Base-by-base conservation (phyloP, 139 green algal genomes). In the Chara braunii region DNA sequence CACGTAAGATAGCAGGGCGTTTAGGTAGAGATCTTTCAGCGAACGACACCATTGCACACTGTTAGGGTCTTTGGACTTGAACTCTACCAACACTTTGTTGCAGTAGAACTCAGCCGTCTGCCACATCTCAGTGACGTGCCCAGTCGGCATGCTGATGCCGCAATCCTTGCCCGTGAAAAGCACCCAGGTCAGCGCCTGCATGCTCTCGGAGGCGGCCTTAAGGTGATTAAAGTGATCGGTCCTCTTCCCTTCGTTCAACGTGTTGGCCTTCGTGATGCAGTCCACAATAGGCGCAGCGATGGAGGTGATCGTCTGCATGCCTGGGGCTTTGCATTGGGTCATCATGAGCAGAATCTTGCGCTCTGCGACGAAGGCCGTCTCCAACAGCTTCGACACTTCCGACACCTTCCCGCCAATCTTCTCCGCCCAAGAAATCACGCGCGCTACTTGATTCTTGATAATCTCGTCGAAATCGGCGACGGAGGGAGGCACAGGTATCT, bases 61-160 rank as follows among this genome's bases (percentile, higher is more conserved):
- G 14, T 68, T 22, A 1, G 59, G 52, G 35, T 86, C 81, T 57
- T 81, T 81, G 56, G 55, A 63, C 2, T 70, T 70, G n/a, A n/a
- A n/a, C n/a, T n/a, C n/a, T n/a, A n/a, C n/a, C n/a, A n/a, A n/a
- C n/a, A n/a, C 64, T 76, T 96, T 96, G 77, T 94, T 96, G 29
- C 84, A 70, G 40, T 81, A 96, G 61, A 96, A 96, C 64, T 96
- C 87, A 2, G 90, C 86, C 11, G 72, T 64, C 14, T 87, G 77
- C 85, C 78, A 90, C 28, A 33, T 64, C 35, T 96, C 87, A 2
- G 83, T 70, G 8, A 96, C 85, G 33, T 90, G 84, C 74, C 86
- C 77, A 0, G 74, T 54, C 2, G 90, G 90, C 11, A 79, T 51
- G 11, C 51, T 74, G 66, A 96, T 81, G n/a, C 70, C 88, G 50